Conservation (phyloP, 2,329 filamentous ascomycete species). For the Dryadomyces quercivorus region DNA sequence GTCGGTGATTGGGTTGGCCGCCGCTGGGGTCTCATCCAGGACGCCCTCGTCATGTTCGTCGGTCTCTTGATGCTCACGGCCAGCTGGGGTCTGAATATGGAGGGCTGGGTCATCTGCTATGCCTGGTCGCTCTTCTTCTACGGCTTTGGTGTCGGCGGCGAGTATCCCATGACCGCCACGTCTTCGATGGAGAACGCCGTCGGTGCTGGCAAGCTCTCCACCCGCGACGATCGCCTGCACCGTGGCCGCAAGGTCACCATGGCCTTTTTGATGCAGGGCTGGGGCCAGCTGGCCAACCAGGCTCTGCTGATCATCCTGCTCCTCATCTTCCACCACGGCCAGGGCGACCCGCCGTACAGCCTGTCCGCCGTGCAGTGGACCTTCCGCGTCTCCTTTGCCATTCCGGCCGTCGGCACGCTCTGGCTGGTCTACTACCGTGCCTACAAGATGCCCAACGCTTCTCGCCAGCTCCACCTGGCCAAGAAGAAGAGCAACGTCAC, state of each 20-base stretch:
- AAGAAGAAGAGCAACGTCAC: constrained; percentile 84
- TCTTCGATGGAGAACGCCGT: constrained; percentile 88
- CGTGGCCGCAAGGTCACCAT: constrained; percentile 91
- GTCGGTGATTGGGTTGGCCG: constrained; percentile 69
- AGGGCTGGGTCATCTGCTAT: constrained; percentile 97
- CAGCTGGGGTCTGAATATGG: constrained; percentile 73
- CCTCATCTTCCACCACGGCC: constrained; percentile 75
- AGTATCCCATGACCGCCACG: constrained; percentile 95
- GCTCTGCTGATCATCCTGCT: constrained; percentile 76
- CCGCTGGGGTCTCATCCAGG: constrained; percentile 91
- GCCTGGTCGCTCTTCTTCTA: constrained; percentile 92
- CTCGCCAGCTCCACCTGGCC: constrained; percentile 65
- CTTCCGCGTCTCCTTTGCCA: constrained; percentile 83
- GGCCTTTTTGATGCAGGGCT: constrained; percentile 96
- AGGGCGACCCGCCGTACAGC: constrained; percentile 66
- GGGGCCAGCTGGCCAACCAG: constrained; percentile 95
- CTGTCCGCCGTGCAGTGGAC: constrained; percentile 71
- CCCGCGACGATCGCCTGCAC: constrained; percentile 84
- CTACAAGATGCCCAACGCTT: constrained; percentile 85
- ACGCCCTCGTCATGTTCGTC: constrained; percentile 87
- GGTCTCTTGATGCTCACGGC: constrained; percentile 86
- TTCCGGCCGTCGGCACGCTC: constrained; percentile 79
- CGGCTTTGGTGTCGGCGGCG: constrained; percentile 60
- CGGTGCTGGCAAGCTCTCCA: constrained; percentile 76
- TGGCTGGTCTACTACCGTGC: constrained; percentile 95